phyloP scores from a whole-genome alignment of 768 basidiomycete species.

The Lentinula boryana region DNA sequence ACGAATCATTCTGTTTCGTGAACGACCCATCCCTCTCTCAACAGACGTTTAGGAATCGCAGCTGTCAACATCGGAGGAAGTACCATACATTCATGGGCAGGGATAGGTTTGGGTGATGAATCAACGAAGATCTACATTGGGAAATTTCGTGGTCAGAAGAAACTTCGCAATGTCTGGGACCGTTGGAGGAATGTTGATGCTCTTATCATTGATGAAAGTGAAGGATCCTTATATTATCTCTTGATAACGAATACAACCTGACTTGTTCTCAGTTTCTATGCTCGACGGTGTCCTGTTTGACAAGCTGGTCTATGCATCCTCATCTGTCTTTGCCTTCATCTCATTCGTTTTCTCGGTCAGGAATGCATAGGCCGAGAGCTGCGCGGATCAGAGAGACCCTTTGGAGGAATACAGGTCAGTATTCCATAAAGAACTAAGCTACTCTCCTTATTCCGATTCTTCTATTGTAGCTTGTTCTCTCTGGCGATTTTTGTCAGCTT shows the following conservation, averaged over 20 bases:
- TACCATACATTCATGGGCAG: conserved; percentile 81
- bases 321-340: neutral
- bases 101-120: conserved; percentile 70
- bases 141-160: conserved; percentile 42
- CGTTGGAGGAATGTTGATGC: conserved; percentile 62
- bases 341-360: conserved; percentile 33
- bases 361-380: conserved; percentile 57
- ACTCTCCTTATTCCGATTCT: neutral
- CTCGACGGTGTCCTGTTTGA: conserved; percentile 77
- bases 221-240: conserved; percentile 13
- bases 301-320: conserved; percentile 50
- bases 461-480: conserved; percentile 59
- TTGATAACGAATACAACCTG: neutral
- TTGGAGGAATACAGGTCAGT: conserved; percentile 80
- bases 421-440: neutral
- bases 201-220: conserved; percentile 85
- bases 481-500: conserved; percentile 89
- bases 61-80: conserved; percentile 77
- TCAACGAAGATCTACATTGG: conserved; percentile 41
- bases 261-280: conserved; percentile 67
- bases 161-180: conserved; percentile 31
- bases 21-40: neutral
- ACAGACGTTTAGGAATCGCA: conserved; percentile 43
- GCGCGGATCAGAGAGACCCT: conserved; percentile 49
- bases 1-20: neutral